These are phyloP conservation scores for Kwoniella newhampshirensis DNA, from an alignment of 768 basidiomycete genomes.

Conservation along the genomic window DNA sequence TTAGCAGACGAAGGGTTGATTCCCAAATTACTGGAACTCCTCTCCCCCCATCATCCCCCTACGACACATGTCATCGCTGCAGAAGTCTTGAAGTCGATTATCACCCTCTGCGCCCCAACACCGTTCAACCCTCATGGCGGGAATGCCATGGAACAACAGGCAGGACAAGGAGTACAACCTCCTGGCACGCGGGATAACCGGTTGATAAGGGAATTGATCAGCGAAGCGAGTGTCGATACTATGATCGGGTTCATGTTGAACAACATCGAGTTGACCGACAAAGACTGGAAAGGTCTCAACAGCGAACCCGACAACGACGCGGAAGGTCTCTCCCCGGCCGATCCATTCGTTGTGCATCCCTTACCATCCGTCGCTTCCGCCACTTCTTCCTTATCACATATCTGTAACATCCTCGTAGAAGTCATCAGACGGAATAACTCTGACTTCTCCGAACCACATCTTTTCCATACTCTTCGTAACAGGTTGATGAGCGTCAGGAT, in stretches of 20 bases:
- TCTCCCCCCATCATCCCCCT: conserved; percentile 72
- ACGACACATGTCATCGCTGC: conserved; percentile 82
- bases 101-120: conserved; percentile 87
- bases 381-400: conserved; percentile 75
- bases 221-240: conserved; percentile 66
- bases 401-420: conserved; percentile 86
- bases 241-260: conserved; percentile 74
- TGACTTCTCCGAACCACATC: conserved; percentile 95
- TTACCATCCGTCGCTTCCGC: conserved; percentile 47
- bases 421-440: conserved; percentile 97
- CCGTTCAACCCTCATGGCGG: conserved; percentile 66
- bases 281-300: conserved; percentile 26
- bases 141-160: conserved; percentile 55
- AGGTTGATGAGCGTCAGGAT: conserved; percentile 71
- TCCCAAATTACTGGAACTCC: conserved; percentile 71
- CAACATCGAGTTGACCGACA: conserved; percentile 57
- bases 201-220: conserved; percentile 84
- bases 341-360: conserved; percentile 44
- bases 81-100: conserved; percentile 90
- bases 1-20: conserved; percentile 80
- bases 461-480: conserved; percentile 90
- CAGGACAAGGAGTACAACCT: conserved; percentile 18
- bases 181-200: conserved; percentile 60
- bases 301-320: conserved; percentile 9
- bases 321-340: conserved; percentile 21